Evolutionary conservation across 148 eudicot species (phyloP).

Genomic region (Fallopia convolvulus): DNA sequence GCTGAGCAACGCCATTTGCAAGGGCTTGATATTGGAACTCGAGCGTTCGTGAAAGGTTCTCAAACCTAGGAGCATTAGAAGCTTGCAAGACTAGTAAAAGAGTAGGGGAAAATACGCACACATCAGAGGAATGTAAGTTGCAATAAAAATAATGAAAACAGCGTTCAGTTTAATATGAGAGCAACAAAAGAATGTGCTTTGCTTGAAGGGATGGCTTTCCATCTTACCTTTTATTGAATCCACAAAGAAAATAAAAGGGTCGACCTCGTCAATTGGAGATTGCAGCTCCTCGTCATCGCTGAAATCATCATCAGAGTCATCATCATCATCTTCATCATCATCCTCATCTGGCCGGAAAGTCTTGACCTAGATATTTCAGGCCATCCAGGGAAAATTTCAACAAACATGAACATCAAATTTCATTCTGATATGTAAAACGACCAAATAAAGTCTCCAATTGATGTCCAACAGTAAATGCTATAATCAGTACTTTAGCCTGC

Average conservation of each 20-base stretch:
- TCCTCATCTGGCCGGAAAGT: constrained; percentile 59
- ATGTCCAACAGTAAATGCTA: background rate
- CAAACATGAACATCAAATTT: background rate
- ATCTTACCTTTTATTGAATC: constrained; percentile 68
- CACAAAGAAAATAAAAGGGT: constrained; percentile 85
- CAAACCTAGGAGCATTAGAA: constrained; percentile 68
- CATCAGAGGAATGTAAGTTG: background rate
- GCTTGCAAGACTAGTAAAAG: constrained; percentile 59
- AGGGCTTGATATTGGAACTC: constrained; percentile 80
- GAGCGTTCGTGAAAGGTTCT: constrained; percentile 64
- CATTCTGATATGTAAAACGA: background rate
- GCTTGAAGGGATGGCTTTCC: background rate
- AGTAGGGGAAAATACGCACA: background rate
- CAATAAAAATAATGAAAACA: background rate
- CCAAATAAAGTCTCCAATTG: background rate
- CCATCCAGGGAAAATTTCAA: background rate
- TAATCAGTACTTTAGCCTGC: background rate
- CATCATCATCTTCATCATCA: constrained; percentile 35
- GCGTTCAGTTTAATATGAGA: background rate
- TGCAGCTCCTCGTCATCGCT: constrained; percentile 94
- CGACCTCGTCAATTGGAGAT: constrained; percentile 87
- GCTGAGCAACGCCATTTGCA: constrained; percentile 84
- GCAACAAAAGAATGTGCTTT: background rate
- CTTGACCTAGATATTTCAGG: constrained; percentile 49
- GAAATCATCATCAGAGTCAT: constrained; percentile 84